These are phyloP conservation scores for Pyrenula massariospora DNA, from an alignment of 495 filamentous ascomycete genomes.

Conservation along the genomic window DNA sequence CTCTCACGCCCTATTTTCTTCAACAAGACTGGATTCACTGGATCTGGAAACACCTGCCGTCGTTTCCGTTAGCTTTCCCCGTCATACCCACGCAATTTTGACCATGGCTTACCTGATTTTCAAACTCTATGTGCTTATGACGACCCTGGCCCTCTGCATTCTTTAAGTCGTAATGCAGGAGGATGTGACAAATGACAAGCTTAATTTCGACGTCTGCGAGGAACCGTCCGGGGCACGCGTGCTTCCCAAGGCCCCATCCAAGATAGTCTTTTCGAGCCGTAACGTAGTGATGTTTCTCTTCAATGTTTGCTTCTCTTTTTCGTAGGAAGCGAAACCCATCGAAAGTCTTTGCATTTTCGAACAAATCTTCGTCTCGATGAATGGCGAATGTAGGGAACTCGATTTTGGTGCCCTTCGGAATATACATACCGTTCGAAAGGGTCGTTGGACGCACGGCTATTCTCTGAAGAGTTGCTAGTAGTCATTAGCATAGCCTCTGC, in stretches of 20 bases:
- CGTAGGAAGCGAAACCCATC: conserved; percentile 35
- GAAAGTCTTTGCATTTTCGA: conserved; percentile 28
- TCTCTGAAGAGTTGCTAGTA: too few relatives aligned
- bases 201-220: conserved; percentile 40
- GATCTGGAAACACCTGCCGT: too few relatives aligned
- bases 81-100: too few relatives aligned
- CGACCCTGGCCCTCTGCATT: conserved; percentile 10
- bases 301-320: too few relatives aligned
- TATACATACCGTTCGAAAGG: conserved; percentile 22
- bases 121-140: conserved; percentile 16
- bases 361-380: conserved; percentile 27
- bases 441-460: too few relatives aligned
- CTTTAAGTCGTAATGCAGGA: conserved; percentile 12
- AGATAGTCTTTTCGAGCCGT: conserved; percentile 30
- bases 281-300: conserved; percentile 31
- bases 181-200: conserved; percentile 15
- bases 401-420: conserved; percentile 24
- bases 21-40: too few relatives aligned
- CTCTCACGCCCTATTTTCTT: too few relatives aligned
- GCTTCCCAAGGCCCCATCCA: conserved; percentile 35
- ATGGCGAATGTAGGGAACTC: conserved; percentile 18
- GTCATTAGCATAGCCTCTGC: too few relatives aligned
- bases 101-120: conserved; percentile 15
- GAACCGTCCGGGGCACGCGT: conserved; percentile 45
- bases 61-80: too few relatives aligned